Conservation (phyloP, 768 basidiomycete genomes). For the Termitomyces sp. region DNA sequence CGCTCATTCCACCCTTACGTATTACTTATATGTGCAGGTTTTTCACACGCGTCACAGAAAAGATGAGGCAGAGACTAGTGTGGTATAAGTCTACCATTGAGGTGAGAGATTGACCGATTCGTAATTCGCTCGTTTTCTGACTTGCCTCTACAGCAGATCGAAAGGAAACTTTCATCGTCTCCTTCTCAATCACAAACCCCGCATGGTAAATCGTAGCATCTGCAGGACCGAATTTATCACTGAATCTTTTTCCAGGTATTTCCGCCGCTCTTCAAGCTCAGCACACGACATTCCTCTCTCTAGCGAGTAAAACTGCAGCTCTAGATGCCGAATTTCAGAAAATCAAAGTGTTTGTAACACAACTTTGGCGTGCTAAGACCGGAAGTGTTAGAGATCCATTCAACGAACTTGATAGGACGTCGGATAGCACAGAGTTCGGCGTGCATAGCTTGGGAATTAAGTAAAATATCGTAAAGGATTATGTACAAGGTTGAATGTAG, state of each 20-base stretch:
- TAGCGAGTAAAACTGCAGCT: constrained; percentile 71
- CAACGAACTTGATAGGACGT: constrained; percentile 36
- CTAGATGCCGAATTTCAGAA: constrained; percentile 71
- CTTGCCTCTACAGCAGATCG: constrained; percentile 56
- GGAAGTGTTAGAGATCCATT: constrained; percentile 85
- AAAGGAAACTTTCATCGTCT: constrained; percentile 70
- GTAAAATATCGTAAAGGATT: constrained; percentile 6
- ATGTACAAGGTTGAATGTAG: neutral
- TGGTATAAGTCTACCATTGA: constrained; percentile 84
- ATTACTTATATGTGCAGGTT: constrained; percentile 37
- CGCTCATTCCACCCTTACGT: neutral
- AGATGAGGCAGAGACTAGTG: constrained; percentile 64
- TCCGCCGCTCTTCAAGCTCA: constrained; percentile 75
- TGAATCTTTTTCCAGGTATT: constrained; percentile 36
- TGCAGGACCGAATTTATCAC: neutral
- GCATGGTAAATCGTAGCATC: constrained; percentile 43
- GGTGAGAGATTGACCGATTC: constrained; percentile 28
- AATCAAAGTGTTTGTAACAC: constrained; percentile 69
- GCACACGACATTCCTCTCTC: constrained; percentile 67
- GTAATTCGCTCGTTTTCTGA: neutral
- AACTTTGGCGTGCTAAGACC: constrained; percentile 73
- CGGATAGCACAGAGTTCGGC: constrained; percentile 32
- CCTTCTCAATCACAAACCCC: constrained; percentile 65
- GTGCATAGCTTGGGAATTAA: constrained; percentile 37
- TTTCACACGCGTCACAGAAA: constrained; percentile 64